Conservation (phyloP, 208 protist species). For the Leishmania lainsoni region DNA sequence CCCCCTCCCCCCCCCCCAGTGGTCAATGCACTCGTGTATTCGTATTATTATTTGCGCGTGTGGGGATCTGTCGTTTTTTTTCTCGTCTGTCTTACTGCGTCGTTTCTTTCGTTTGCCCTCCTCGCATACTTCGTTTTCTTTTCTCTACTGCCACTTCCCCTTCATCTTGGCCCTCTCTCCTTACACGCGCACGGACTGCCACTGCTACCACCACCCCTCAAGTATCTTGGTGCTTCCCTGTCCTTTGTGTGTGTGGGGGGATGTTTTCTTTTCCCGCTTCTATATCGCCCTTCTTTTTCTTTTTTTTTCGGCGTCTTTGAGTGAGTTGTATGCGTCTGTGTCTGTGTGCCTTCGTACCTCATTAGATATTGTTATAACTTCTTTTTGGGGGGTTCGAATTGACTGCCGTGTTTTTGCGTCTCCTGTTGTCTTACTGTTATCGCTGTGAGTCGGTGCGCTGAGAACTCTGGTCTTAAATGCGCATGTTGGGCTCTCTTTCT, state of each 20-base stretch:
- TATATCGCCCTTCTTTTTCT: no score
- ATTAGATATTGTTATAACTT: neutral
- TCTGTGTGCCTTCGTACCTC: neutral
- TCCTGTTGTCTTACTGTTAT: neutral
- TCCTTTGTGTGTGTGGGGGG: neutral
- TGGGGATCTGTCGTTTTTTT: neutral
- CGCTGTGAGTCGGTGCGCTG: neutral
- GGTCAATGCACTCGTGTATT: neutral
- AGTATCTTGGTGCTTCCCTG: neutral
- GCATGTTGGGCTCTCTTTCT: neutral
- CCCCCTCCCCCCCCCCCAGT: neutral
- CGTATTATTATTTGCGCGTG: neutral
- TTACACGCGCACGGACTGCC: neutral
- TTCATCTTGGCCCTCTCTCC: neutral
- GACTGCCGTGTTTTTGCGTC: neutral
- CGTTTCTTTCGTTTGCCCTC: neutral
- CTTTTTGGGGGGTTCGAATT: constrained; percentile 1
- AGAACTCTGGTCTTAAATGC: neutral
- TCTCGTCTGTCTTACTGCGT: neutral
- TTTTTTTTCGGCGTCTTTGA: no score
- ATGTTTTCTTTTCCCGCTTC: neutral
- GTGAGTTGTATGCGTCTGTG: neutral
- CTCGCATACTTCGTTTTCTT: neutral
- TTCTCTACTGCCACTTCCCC: neutral
- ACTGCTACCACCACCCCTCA: neutral